These are phyloP conservation scores for Cryptococcus jaspeensis DNA, from an alignment of 1,284 basidiomycete genomes.

Conservation along the genomic window DNA sequence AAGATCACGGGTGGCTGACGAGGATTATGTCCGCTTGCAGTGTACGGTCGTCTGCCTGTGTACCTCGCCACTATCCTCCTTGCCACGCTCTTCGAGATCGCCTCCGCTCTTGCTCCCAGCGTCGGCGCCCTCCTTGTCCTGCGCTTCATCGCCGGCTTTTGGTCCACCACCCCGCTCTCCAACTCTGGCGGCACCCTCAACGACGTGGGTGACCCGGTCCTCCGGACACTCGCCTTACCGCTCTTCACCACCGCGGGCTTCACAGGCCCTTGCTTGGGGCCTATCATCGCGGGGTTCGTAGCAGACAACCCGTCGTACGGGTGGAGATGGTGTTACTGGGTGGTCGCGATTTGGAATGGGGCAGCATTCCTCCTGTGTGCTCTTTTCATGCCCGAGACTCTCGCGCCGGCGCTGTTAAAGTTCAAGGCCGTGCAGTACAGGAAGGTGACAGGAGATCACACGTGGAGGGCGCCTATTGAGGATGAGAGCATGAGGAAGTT, in stretches of 20 bases:
- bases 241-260: conserved; percentile 28
- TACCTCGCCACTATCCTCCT: conserved; percentile 25
- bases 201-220: conserved; percentile 23
- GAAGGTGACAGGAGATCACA: conserved; percentile 15
- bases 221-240: conserved; percentile 22
- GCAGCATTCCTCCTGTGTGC: conserved; percentile 16
- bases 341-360: conserved; percentile 27
- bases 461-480: conserved; percentile 27
- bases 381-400: conserved; percentile 31
- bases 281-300: conserved; percentile 24
- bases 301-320: conserved; percentile 12
- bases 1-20: not conserved
- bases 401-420: conserved; percentile 22
- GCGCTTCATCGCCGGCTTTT: conserved; percentile 26
- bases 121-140: conserved; percentile 21
- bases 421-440: conserved; percentile 23
- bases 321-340: conserved; percentile 33
- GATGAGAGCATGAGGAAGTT: conserved; percentile 25
- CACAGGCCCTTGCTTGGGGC: conserved; percentile 23
- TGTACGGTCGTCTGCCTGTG: conserved; percentile 30
- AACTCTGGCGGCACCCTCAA: conserved; percentile 30
- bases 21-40: conserved; percentile 3
- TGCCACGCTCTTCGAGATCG: conserved; percentile 27
- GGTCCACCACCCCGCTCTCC: conserved; percentile 24
- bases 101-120: conserved; percentile 19